Conservation (phyloP, 441 rosid species). For the Gossypium laxum region DNA sequence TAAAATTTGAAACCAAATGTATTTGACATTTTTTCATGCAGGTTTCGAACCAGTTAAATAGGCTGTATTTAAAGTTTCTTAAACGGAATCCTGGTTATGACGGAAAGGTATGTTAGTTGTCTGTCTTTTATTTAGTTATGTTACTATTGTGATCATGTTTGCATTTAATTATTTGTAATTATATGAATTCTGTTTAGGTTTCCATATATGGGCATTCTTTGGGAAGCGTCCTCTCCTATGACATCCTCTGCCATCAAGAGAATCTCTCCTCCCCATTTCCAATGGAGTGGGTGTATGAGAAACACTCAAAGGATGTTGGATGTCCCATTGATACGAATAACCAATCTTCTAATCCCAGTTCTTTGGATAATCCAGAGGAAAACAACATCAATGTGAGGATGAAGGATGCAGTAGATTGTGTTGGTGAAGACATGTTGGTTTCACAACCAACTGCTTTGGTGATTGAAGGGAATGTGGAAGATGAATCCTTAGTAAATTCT, state of each 20-base stretch:
- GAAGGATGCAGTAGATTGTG: constrained; percentile 23
- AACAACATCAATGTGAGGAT: constrained; percentile 20
- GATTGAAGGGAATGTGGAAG: constrained; percentile 24
- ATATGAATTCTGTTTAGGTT: constrained; percentile 36
- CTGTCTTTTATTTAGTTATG: constrained; percentile 2
- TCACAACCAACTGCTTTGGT: constrained; percentile 22
- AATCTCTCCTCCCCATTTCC: constrained; percentile 75
- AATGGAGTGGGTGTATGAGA: constrained; percentile 62
- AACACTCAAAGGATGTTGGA: constrained; percentile 32
- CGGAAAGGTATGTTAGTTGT: constrained; percentile 62
- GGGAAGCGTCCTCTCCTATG: constrained; percentile 92
- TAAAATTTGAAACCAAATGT: background rate
- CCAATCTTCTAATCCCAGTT: constrained; percentile 24
- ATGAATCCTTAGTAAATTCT: constrained; percentile 1
- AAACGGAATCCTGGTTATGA: constrained; percentile 88
- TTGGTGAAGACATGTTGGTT: constrained; percentile 22
- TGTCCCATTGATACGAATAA: constrained; percentile 22
- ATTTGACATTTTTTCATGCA: constrained; percentile 21
- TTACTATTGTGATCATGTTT: background rate
- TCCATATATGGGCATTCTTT: constrained; percentile 87
- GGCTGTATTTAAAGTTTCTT: constrained; percentile 62
- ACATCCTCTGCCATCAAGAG: constrained; percentile 95
- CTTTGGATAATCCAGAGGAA: constrained; percentile 26
- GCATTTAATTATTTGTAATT: background rate
- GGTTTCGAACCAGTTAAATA: constrained; percentile 86